phyloP scores from a whole-genome alignment of 1,284 basidiomycete species.

The Trametes versicolor region DNA sequence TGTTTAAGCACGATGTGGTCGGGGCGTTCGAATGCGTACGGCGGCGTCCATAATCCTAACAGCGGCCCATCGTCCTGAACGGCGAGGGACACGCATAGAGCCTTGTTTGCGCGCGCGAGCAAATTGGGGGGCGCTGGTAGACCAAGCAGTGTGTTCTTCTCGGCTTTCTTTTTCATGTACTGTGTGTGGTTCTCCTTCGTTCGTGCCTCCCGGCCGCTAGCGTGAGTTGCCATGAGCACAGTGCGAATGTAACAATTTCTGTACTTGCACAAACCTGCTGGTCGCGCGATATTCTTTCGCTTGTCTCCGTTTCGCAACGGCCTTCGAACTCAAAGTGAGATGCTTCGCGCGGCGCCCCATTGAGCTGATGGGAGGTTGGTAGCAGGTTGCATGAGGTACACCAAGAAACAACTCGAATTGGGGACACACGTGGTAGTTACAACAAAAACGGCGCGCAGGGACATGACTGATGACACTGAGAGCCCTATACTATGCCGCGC shows the following conservation, averaged over 20 bases:
- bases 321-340: background rate
- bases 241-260: background rate
- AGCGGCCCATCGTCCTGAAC: background rate
- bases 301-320: background rate
- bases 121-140: background rate
- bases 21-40: background rate
- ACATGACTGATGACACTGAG: too few species aligned
- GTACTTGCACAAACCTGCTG: background rate
- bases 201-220: background rate
- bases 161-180: background rate
- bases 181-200: background rate
- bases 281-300: background rate
- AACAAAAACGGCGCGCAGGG: too few species aligned
- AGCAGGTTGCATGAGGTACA: background rate
- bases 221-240: background rate
- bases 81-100: background rate
- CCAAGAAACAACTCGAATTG: too few species aligned
- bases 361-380: background rate
- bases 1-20: background rate
- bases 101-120: background rate
- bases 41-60: background rate
- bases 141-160: background rate
- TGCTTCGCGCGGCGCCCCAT: slow-evolving; percentile 1
- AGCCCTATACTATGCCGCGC: too few species aligned
- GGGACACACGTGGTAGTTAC: too few species aligned